Percentiles rank a stretch among this genome's conserved stretches.
Conservation (phyloP, 257 asterid genomes). For the Solanum lycopersicoides region DNA sequence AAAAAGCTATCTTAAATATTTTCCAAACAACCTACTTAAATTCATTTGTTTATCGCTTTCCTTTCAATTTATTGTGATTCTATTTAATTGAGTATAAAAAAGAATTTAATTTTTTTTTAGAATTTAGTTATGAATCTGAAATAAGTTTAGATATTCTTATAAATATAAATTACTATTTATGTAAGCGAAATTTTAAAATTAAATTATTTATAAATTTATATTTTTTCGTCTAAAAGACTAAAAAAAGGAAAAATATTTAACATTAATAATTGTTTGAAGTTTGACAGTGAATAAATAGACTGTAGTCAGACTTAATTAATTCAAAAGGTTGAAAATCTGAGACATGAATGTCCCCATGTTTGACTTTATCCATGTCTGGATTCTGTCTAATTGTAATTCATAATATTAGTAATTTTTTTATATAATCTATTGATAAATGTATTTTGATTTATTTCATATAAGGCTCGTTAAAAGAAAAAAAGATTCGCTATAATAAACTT, state of each 20-base stretch:
- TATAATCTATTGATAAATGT: neutral
- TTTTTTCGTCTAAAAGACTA: neutral
- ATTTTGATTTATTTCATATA: neutral
- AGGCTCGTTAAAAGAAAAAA: neutral
- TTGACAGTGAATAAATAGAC: neutral
- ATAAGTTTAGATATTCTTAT: neutral
- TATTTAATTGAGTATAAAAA: neutral
- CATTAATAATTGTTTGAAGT: neutral
- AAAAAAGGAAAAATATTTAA: neutral
- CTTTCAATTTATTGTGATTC: neutral
- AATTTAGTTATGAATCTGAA: neutral
- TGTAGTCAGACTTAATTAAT: neutral
- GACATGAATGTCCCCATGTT: neutral
- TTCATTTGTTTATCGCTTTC: neutral
- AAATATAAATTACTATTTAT: neutral
- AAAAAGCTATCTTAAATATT: neutral
- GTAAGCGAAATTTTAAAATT: neutral
- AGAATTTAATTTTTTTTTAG: too few species aligned
- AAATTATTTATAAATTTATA: neutral
- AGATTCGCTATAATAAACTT: too few species aligned
- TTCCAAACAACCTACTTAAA: neutral
- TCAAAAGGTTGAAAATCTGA: neutral
- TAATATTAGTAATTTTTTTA: neutral
- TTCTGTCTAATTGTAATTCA: neutral
- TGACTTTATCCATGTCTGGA: neutral